Base-by-base conservation (phyloP, 768 basidiomycete species). In the Pleurotus salmoneostramineus region DNA sequence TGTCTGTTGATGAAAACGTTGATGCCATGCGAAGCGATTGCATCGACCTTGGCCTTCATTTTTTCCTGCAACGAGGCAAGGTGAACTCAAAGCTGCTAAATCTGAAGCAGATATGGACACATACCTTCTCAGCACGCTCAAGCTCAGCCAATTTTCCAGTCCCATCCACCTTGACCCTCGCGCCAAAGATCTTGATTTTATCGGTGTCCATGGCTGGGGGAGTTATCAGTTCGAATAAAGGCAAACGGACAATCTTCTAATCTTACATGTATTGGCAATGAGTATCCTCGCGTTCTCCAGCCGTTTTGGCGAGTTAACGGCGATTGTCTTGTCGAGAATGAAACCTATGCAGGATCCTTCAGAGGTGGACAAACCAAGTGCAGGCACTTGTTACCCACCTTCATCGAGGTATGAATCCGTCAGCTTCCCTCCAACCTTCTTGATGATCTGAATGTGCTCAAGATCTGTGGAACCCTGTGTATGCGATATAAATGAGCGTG, bases 101-200 rank as follows among this genome's bases (percentile, higher is more conserved):
- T 27, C 21, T 27, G 12, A 14, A 10, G 11, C 36, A 59, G 5
- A n/a, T 11, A 42, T 40, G 8, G n/a, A 14, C 52, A 42, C 44
- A 72, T 64, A 89, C 91, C 66, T 87, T 81, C 73, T 98, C 97
- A 5, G 97, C 97, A 8, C 95, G 88, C 72, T 99, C 97, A 14
- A 99, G 86, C 72, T 99, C 97, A 6, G 97, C 97, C 5, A 99
- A 84, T 75, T 99, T 98, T 54, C 95, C 91, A 2, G 97, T 96
- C 47, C 91, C 82, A 65, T 98, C 96, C 5, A 98, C 97, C 74
- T 95, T 93, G 61, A 98, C 87, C 37, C 94, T 83, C 0, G 97
- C 96, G 44, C 97, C 97, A 61, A 99, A 99, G 60, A 99, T 89
- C 76, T 99, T 99, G 79, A 98, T 97, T 73, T 99, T 99, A 76